Evolutionary conservation across 306 rosid species (phyloP).

Genomic region (Quercus mongolica): DNA sequence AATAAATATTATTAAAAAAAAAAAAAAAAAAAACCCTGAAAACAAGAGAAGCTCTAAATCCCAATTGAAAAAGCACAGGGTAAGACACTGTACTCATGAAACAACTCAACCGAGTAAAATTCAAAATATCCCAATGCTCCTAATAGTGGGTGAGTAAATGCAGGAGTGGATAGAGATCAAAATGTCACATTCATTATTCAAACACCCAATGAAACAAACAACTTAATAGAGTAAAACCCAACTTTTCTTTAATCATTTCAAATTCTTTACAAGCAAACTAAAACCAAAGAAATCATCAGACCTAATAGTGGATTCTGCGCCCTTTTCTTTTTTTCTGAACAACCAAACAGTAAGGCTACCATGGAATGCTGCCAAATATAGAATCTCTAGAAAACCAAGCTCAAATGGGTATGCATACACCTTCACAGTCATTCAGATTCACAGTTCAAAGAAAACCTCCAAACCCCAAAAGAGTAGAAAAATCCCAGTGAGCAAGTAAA

Average conservation of each 20-base stretch:
- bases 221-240: background rate
- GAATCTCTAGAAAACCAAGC: background rate
- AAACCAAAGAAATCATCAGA: background rate
- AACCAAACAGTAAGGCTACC: background rate
- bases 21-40: background rate
- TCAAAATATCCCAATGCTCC: background rate
- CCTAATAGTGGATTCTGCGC: background rate
- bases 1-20: background rate
- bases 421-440: background rate
- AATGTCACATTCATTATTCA: background rate
- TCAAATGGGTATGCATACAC: background rate
- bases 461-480: background rate
- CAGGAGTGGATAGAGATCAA: background rate
- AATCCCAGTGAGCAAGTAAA: background rate
- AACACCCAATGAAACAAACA: background rate
- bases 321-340: background rate
- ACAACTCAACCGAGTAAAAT: background rate
- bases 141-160: background rate
- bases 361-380: background rate
- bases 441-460: no score
- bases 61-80: background rate
- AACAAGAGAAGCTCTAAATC: background rate
- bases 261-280: background rate
- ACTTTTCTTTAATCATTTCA: background rate
- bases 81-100: background rate